phyloP scores from a whole-genome alignment of 768 basidiomycete species.

The Lactarius hatsudake region DNA sequence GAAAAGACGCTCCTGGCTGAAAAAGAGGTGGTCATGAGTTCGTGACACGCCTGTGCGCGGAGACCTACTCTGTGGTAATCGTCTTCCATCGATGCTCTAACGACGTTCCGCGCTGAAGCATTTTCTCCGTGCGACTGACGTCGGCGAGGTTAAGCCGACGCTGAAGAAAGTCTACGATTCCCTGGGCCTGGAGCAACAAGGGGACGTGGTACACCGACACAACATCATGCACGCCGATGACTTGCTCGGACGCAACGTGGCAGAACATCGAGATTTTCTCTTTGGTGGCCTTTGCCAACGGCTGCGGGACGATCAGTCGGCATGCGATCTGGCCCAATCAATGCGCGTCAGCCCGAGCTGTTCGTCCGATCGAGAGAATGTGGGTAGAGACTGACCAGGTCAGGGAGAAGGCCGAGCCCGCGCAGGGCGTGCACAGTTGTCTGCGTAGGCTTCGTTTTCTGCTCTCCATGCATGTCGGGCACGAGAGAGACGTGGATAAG shows the following conservation, averaged over 20 bases:
- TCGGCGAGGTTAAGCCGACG: constrained; percentile 74
- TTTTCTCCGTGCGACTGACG: constrained; percentile 52
- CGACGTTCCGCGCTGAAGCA: constrained; percentile 57
- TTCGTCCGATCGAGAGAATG: neutral
- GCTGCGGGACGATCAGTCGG: constrained; percentile 74
- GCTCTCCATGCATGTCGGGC: constrained; percentile 98
- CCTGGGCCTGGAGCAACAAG: constrained; percentile 85
- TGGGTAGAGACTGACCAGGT: constrained; percentile 58
- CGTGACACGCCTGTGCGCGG: neutral
- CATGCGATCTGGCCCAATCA: constrained; percentile 74
- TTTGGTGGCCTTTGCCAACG: constrained; percentile 82
- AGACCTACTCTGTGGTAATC: constrained; percentile 67
- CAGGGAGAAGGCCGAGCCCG: constrained; percentile 88
- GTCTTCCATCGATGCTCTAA: constrained; percentile 79
- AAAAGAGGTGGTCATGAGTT: neutral
- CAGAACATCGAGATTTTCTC: constrained; percentile 99
- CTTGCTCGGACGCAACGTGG: constrained; percentile 85
- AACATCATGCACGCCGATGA: constrained; percentile 94
- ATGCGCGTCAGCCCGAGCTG: constrained; percentile 1
- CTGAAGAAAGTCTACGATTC: constrained; percentile 81
- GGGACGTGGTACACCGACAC: constrained; percentile 98
- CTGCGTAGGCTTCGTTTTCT: constrained; percentile 99
- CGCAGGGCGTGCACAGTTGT: constrained; percentile 92
- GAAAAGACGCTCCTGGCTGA: constrained; percentile 89
- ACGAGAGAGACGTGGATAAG: constrained; percentile 96